phyloP scores from a whole-genome alignment of 2,329 filamentous ascomycete species.

The Pseudogymnoascus sp. region DNA sequence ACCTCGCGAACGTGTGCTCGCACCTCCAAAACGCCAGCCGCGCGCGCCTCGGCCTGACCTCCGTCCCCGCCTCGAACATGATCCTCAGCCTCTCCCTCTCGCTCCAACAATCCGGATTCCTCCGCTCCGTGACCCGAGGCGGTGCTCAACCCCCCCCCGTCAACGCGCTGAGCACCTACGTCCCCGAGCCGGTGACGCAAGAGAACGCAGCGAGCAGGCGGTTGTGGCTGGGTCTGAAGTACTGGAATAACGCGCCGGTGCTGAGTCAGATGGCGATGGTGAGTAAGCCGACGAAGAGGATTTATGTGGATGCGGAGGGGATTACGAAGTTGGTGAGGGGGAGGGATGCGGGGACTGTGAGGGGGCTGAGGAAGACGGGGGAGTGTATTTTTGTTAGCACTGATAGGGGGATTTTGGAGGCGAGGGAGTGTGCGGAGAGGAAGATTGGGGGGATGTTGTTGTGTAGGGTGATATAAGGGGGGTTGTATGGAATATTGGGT shows the following conservation, averaged over 20 bases:
- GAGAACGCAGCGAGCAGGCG: conserved; percentile 53
- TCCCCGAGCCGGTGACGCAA: conserved; percentile 43
- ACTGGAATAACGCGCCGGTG: conserved; percentile 63
- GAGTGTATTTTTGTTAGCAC: conserved; percentile 63
- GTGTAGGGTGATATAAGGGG: conserved; percentile 46
- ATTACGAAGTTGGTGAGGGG: conserved; percentile 51
- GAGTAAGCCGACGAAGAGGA: conserved; percentile 58
- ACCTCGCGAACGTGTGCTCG: conserved; percentile 61
- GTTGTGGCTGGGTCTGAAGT: conserved; percentile 66
- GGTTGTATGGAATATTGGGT: conserved; percentile 4
- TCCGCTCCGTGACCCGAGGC: conserved; percentile 58
- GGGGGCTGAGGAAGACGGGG: conserved; percentile 54
- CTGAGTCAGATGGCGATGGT: conserved; percentile 54
- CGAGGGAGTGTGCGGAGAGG: conserved; percentile 61
- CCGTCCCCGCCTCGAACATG: conserved; percentile 57
- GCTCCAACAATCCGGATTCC: conserved; percentile 60
- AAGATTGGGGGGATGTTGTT: conserved; percentile 58
- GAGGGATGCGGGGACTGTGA: conserved; percentile 48
- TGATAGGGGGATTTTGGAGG: conserved; percentile 58
- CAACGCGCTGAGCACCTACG: conserved; percentile 37
- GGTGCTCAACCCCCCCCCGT: conserved; percentile 47
- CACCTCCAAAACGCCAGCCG: conserved; percentile 66
- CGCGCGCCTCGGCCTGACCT: conserved; percentile 59
- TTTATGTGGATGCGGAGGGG: conserved; percentile 51
- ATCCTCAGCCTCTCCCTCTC: conserved; percentile 55